Percentiles rank a stretch among this genome's conserved stretches.
Conservation (phyloP, 148 eudicot genomes). For the Vaccinium darrowii region DNA sequence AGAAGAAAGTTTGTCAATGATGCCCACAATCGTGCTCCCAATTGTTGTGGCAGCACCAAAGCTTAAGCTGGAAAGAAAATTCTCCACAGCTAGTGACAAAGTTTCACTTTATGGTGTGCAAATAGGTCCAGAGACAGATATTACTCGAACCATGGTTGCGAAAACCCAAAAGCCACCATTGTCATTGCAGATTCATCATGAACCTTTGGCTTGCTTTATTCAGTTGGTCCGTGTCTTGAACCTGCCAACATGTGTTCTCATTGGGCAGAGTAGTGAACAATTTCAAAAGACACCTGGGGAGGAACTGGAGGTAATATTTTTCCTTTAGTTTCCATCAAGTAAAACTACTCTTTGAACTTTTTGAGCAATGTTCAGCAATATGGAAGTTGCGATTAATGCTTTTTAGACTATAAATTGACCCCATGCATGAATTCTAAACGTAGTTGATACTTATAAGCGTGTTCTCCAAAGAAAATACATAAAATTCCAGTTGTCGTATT, state of each 20-base stretch:
- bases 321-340: neutral
- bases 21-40: conserved; percentile 52
- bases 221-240: conserved; percentile 53
- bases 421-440: neutral
- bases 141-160: conserved; percentile 33
- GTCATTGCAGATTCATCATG: conserved; percentile 59
- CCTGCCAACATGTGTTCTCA: conserved; percentile 55
- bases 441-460: neutral
- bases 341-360: neutral
- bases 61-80: conserved; percentile 57
- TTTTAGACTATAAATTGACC: neutral
- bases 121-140: conserved; percentile 52
- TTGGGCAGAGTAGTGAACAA: conserved; percentile 43
- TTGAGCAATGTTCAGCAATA: neutral
- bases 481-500: neutral
- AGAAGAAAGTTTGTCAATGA: conserved; percentile 33
- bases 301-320: conserved; percentile 58
- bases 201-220: conserved; percentile 65
- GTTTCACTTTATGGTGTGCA: conserved; percentile 46
- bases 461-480: neutral
- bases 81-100: conserved; percentile 23
- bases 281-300: conserved; percentile 28
- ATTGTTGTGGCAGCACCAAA: conserved; percentile 50
- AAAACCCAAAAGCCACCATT: conserved; percentile 50
- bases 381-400: neutral